Evolutionary conservation across 1,284 basidiomycete species (phyloP), one percentile per base, ranked within the genome.

Genomic region (Marasmius fiardii): DNA sequence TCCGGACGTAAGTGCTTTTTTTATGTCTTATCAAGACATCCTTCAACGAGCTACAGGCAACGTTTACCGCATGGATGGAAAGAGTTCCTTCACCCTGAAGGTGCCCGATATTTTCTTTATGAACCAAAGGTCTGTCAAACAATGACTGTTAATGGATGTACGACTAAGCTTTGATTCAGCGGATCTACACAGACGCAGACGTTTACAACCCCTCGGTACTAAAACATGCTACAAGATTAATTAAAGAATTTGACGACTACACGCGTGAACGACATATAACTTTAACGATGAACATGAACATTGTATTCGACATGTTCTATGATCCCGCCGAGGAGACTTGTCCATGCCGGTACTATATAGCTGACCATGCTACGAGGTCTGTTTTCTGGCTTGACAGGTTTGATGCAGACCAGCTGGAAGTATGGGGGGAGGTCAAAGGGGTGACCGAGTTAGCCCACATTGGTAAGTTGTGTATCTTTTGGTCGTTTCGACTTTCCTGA

Each of bases 361-460:
- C 68, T 3, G 69, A 77, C 55, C 74, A 76, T 53, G 54, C 57
- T 16, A 60, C 55, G 1, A 67, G 71, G 20, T 63, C 63, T 8
- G 61, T 78, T 11, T 78, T 78, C 53, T 80, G 72, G 65, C 47
- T 78, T 48, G 71, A 77, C 50, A 60, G 66, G 0, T 68, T 67
- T 37, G 59, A 74, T 11, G 65, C 68, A 3, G 51, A 49, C 4
- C 49, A 62, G 43, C 65, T 77, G 12, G 51, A 61, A 3, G 61
- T 58, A 16, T 69, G 66, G 61, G 10, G 47, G 0, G 71, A 72
- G 51, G 50, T 77, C 11, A 62, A 61, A 16, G 78, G 76, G 3
- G 65, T 73, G 6, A 70, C 61, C 11, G 70, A 69, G 12, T 58
- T 66, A 1, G 65, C 68, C 3, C 78, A 79, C 60, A 62, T 81